Conservation (phyloP, 2,329 filamentous ascomycete genomes). For the Metarhizium brunneum region DNA sequence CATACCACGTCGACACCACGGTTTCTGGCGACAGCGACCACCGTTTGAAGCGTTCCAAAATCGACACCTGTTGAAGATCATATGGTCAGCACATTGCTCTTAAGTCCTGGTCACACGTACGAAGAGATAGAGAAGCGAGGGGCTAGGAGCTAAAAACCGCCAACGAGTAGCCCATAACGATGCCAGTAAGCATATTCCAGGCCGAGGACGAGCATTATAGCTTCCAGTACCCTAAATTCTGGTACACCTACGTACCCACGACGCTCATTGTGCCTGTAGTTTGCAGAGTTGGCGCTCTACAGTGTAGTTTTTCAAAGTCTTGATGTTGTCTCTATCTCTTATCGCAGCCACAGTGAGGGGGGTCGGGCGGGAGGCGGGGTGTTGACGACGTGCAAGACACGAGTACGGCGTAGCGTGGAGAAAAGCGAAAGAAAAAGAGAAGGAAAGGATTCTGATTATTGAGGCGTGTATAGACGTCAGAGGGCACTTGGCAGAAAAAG, state of each 20-base stretch:
- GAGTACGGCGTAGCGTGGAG: not conserved
- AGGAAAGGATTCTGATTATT: not conserved
- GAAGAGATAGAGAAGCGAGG: not conserved
- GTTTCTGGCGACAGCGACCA: conserved; percentile 94
- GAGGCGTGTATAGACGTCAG: not conserved
- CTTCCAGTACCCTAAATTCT: not conserved
- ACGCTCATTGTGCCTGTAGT: conserved; percentile 40
- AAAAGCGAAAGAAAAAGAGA: not conserved
- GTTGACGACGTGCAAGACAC: not conserved
- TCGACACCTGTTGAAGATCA: conserved; percentile 58
- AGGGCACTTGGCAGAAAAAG: not conserved
- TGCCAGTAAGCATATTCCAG: not conserved
- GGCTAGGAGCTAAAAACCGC: not conserved
- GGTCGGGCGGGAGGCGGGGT: conserved; percentile 1
- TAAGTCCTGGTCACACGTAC: too few species aligned
- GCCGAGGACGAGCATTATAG: not conserved
- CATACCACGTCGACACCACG: conserved; percentile 97
- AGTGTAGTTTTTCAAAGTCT: not conserved
- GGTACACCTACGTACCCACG: conserved; percentile 34
- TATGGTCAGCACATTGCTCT: not conserved
- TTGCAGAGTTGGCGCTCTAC: conserved; percentile 12
- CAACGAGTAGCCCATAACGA: conserved; percentile 9
- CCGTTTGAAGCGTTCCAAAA: conserved; percentile 93
- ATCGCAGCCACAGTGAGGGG: conserved; percentile 1
- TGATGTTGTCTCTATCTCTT: conserved; percentile 5